These are phyloP conservation scores for Aquanectria penicillioides DNA, from an alignment of 2,329 filamentous ascomycete genomes.

Conservation along the genomic window DNA sequence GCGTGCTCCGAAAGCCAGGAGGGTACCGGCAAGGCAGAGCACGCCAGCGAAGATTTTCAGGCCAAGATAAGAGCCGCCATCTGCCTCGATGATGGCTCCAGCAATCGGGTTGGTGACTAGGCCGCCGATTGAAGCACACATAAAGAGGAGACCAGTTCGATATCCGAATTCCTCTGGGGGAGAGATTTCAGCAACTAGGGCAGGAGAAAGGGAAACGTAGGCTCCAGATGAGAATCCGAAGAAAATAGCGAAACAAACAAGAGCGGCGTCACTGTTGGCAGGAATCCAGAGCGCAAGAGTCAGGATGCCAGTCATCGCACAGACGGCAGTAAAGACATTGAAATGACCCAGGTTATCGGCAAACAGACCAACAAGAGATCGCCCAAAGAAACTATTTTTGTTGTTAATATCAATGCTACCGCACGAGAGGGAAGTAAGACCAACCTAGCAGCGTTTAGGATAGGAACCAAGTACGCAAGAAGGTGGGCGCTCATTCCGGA, in stretches of 20 bases:
- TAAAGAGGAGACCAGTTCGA: conserved; percentile 55
- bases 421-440: background rate
- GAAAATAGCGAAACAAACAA: conserved; percentile 52
- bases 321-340: conserved; percentile 58
- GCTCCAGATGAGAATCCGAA: conserved; percentile 56
- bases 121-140: conserved; percentile 64
- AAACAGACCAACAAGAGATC: conserved; percentile 45
- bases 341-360: conserved; percentile 51
- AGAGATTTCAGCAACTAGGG: conserved; percentile 53
- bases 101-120: conserved; percentile 67
- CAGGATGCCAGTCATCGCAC: conserved; percentile 50
- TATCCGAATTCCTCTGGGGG: conserved; percentile 42
- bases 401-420: background rate
- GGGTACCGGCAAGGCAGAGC: conserved; percentile 30
- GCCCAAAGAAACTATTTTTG: conserved; percentile 47
- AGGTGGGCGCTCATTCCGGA: conserved; percentile 42
- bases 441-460: conserved; percentile 48
- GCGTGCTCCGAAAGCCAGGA: conserved; percentile 13
- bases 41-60: conserved; percentile 49
- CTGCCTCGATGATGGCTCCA: conserved; percentile 52
- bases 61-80: conserved; percentile 43
- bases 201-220: conserved; percentile 51
- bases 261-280: conserved; percentile 38
- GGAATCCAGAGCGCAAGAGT: conserved; percentile 57
- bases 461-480: conserved; percentile 49